phyloP scores from a whole-genome alignment of 2,329 filamentous ascomycete species.

The Epichloe scottii region DNA sequence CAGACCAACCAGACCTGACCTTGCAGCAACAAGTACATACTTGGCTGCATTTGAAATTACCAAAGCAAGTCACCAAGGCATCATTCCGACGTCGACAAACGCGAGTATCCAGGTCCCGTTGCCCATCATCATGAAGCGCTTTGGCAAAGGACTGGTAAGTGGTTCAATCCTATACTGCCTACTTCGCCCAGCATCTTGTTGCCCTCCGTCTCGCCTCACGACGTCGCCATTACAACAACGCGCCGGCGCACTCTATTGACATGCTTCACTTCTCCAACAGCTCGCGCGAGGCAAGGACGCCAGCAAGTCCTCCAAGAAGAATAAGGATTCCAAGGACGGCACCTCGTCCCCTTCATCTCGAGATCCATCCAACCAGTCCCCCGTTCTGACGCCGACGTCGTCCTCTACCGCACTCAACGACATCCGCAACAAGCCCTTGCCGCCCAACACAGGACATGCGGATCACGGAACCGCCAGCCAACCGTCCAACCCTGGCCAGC shows the following conservation, averaged over 20 bases:
- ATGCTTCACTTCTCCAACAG: conserved; percentile 33
- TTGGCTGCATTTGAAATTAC: neutral
- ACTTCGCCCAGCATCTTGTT: conserved; percentile 9
- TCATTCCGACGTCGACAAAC: conserved; percentile 5
- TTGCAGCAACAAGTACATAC: conserved; percentile 1
- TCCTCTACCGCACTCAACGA: conserved; percentile 83
- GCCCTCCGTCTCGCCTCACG: neutral
- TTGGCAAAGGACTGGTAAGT: conserved; percentile 71
- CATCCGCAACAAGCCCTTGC: conserved; percentile 67
- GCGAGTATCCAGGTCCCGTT: conserved; percentile 5
- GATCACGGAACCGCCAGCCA: conserved; percentile 30
- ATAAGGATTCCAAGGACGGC: conserved; percentile 61
- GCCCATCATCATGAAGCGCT: conserved; percentile 75
- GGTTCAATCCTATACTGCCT: neutral
- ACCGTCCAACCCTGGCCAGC: conserved; percentile 27
- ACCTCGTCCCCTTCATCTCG: conserved; percentile 63
- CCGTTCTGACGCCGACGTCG: conserved; percentile 66
- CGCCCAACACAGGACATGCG: conserved; percentile 36
- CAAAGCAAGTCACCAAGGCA: neutral
- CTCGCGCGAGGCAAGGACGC: conserved; percentile 82
- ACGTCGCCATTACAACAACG: conserved; percentile 1
- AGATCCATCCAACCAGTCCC: conserved; percentile 45
- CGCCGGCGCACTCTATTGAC: conserved; percentile 9
- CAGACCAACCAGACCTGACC: neutral
- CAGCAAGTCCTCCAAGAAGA: conserved; percentile 72